phyloP scores from a whole-genome alignment of 176 grass and related monocot species.

The Paspalum vaginatum region DNA sequence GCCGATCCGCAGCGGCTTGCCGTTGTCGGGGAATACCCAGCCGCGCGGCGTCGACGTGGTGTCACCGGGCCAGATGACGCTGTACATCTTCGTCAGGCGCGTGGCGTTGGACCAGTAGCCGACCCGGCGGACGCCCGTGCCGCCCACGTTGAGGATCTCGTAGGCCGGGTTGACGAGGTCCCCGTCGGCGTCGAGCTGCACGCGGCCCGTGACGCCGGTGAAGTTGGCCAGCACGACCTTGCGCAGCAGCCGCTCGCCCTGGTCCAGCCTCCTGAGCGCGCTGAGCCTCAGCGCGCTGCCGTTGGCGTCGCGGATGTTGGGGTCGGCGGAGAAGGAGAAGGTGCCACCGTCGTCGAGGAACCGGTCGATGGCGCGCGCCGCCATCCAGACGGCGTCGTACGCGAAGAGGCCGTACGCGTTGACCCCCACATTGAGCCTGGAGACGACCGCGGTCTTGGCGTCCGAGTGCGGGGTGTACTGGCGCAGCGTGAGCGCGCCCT shows the following conservation, averaged over 20 bases:
- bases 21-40: constrained; percentile 89
- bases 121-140: constrained; percentile 61
- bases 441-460: constrained; percentile 55
- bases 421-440: constrained; percentile 45
- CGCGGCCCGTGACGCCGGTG: constrained; percentile 65
- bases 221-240: constrained; percentile 65
- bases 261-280: constrained; percentile 61
- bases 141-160: constrained; percentile 83
- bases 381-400: constrained; percentile 79
- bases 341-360: constrained; percentile 56
- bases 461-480: constrained; percentile 66
- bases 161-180: constrained; percentile 56
- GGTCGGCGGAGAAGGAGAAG: constrained; percentile 69
- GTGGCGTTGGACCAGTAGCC: constrained; percentile 78
- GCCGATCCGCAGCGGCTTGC: constrained; percentile 73
- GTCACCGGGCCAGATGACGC: constrained; percentile 84
- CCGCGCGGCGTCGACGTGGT: constrained; percentile 62
- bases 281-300: constrained; percentile 55
- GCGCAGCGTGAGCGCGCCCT: constrained; percentile 74
- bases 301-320: constrained; percentile 42
- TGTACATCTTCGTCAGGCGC: constrained; percentile 51
- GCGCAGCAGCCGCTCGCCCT: constrained; percentile 60
- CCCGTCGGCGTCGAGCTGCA: constrained; percentile 47
- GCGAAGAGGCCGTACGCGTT: constrained; percentile 79
- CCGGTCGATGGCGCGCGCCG: constrained; percentile 68